A percentile compares a stretch with the other conserved stretches of the same genome.
These are phyloP conservation scores for Xylariales sp. DNA, from an alignment of 2,329 filamentous ascomycete species.

Conservation along the genomic window DNA sequence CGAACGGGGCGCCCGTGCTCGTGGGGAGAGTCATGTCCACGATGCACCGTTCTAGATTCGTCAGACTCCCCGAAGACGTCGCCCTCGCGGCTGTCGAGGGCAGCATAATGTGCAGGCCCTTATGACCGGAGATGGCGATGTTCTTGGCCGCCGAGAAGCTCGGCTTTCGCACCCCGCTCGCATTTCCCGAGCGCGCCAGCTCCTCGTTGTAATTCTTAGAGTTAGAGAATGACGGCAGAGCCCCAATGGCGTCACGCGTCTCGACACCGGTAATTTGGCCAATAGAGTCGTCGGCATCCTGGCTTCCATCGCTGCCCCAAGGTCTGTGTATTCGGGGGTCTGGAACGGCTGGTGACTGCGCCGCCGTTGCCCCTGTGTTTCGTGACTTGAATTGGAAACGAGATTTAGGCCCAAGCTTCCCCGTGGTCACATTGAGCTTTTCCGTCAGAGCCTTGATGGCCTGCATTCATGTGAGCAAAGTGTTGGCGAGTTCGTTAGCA, in stretches of 20 bases:
- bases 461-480: conserved; percentile 53
- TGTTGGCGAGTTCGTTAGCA: background rate
- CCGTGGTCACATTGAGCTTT: conserved; percentile 77
- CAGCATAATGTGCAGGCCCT: conserved; percentile 79
- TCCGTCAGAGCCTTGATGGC: conserved; percentile 84
- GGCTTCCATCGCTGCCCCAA: conserved; percentile 39
- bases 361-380: conserved; percentile 65
- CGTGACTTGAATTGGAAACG: conserved; percentile 84
- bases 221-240: conserved; percentile 50
- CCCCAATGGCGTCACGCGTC: conserved; percentile 53
- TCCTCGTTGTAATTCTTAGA: conserved; percentile 69
- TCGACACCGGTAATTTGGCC: conserved; percentile 38
- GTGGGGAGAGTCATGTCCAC: conserved; percentile 82
- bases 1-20: conserved; percentile 71
- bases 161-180: conserved; percentile 63
- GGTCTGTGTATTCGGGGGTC: conserved; percentile 45
- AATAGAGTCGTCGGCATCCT: conserved; percentile 32
- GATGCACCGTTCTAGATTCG: conserved; percentile 75
- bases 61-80: conserved; percentile 78
- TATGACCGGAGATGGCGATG: conserved; percentile 75
- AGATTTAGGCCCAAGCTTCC: conserved; percentile 76
- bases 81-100: conserved; percentile 77
- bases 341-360: conserved; percentile 54
- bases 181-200: conserved; percentile 54
- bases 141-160: conserved; percentile 71